phyloP scores from a whole-genome alignment of 2,329 filamentous ascomycete genomes.

The Alternaria sp. region DNA sequence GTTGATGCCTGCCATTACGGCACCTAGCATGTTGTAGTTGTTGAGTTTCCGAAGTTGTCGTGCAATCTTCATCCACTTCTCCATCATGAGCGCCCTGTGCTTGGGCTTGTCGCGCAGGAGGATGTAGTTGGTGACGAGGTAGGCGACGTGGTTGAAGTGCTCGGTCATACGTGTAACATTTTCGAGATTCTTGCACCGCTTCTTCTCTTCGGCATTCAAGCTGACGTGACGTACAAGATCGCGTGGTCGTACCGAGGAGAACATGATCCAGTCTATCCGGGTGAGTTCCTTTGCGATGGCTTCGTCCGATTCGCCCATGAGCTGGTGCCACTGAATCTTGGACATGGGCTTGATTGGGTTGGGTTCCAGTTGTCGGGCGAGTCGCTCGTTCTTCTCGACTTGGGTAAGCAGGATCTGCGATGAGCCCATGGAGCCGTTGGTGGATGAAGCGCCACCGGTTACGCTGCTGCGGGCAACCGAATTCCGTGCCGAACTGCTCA shows the following conservation, averaged over 20 bases:
- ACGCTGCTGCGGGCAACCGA: conserved; percentile 41
- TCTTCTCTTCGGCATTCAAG: conserved; percentile 72
- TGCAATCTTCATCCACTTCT: conserved; percentile 95
- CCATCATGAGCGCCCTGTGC: conserved; percentile 86
- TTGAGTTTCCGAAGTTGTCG: conserved; percentile 84
- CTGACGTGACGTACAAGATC: conserved; percentile 93
- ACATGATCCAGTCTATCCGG: conserved; percentile 97
- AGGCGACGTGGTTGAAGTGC: conserved; percentile 70
- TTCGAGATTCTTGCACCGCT: conserved; percentile 75
- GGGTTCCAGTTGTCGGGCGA: conserved; percentile 75
- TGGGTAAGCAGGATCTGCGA: conserved; percentile 64
- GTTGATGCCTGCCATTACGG: conserved; percentile 90
- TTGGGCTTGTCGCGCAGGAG: conserved; percentile 94
- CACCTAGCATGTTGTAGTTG: conserved; percentile 97
- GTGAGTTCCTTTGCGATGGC: conserved; percentile 90
- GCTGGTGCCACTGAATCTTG: conserved; percentile 86
- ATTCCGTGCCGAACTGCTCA: conserved; percentile 30
- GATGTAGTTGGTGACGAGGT: conserved; percentile 60
- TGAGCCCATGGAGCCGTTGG: conserved; percentile 36
- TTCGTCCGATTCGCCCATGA: conserved; percentile 86
- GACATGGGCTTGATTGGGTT: conserved; percentile 72
- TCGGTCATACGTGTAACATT: conserved; percentile 95
- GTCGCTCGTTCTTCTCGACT: conserved; percentile 79
- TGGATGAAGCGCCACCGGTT: conserved; percentile 34
- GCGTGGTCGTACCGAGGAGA: conserved; percentile 89